A percentile compares a stretch with the other conserved stretches of the same genome.
These are phyloP conservation scores for Cronartium quercuum DNA, from an alignment of 1,284 basidiomycete genomes.

Conservation along the genomic window DNA sequence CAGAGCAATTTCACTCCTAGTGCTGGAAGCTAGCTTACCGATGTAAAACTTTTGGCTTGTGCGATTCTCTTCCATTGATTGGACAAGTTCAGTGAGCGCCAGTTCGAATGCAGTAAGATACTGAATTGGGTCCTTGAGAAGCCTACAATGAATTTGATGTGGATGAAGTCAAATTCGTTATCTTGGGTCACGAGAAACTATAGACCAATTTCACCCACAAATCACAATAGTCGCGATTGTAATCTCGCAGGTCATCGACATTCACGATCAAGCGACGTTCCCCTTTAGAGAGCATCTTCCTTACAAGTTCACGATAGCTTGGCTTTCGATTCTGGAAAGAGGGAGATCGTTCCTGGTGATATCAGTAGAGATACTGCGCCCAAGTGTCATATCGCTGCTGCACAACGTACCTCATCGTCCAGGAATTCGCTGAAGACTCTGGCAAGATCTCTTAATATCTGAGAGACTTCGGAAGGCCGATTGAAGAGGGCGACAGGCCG, in stretches of 20 bases:
- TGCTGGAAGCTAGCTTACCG: background rate
- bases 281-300: conserved; percentile 74
- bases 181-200: conserved; percentile 34
- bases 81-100: conserved; percentile 69
- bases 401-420: conserved; percentile 61
- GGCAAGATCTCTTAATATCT: conserved; percentile 37
- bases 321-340: conserved; percentile 43
- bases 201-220: conserved; percentile 47
- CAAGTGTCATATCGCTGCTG: conserved; percentile 18
- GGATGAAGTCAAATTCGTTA: background rate
- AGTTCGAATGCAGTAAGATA: conserved; percentile 88
- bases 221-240: conserved; percentile 67
- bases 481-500: conserved; percentile 5
- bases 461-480: background rate
- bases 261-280: conserved; percentile 89
- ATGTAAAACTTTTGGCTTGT: conserved; percentile 20
- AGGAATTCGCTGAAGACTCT: conserved; percentile 83
- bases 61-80: conserved; percentile 59
- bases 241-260: conserved; percentile 91
- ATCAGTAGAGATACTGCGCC: background rate
- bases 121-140: conserved; percentile 80
- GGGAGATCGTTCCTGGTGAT: conserved; percentile 21
- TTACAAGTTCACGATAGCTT: conserved; percentile 82
- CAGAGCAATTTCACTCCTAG: background rate
- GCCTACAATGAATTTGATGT: conserved; percentile 51